phyloP scores from a whole-genome alignment of 768 basidiomycete species.

The Kondoa subrosea region DNA sequence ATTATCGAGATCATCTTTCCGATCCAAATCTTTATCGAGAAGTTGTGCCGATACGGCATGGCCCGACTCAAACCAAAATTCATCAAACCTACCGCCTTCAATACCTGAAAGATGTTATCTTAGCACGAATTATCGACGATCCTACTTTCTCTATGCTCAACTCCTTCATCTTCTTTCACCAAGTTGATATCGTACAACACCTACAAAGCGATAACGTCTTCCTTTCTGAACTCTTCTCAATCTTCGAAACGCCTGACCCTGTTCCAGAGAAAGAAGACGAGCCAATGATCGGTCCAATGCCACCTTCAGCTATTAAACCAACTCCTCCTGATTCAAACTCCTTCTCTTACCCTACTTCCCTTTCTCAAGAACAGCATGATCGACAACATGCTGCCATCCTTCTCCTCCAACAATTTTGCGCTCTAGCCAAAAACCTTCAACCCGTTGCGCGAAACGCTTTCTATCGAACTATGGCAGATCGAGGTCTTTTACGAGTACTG shows the following conservation, averaged over 20 bases:
- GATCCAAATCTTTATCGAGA: slow-evolving; percentile 71
- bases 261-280: slow-evolving; percentile 3
- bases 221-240: slow-evolving; percentile 55
- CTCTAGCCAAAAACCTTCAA: slow-evolving; percentile 95
- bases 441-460: slow-evolving; percentile 65
- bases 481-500: slow-evolving; percentile 72
- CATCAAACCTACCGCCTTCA: slow-evolving; percentile 94
- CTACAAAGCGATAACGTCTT: slow-evolving; percentile 62
- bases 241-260: slow-evolving; percentile 38
- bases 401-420: slow-evolving; percentile 76
- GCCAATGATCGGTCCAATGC: slow-evolving; percentile 6
- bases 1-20: slow-evolving; percentile 82
- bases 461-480: slow-evolving; percentile 71
- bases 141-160: slow-evolving; percentile 93
- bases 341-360: neutral
- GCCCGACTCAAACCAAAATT: slow-evolving; percentile 61
- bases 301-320: neutral
- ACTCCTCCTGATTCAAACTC: neutral
- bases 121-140: slow-evolving; percentile 85
- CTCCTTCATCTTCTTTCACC: slow-evolving; percentile 95
- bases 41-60: slow-evolving; percentile 66
- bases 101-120: slow-evolving; percentile 94
- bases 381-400: slow-evolving; percentile 55
- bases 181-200: slow-evolving; percentile 89
- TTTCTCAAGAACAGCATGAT: neutral